These are phyloP conservation scores for Phytophthora citrophthora DNA, from an alignment of 352 stramenopile genomes.

Conservation along the genomic window DNA sequence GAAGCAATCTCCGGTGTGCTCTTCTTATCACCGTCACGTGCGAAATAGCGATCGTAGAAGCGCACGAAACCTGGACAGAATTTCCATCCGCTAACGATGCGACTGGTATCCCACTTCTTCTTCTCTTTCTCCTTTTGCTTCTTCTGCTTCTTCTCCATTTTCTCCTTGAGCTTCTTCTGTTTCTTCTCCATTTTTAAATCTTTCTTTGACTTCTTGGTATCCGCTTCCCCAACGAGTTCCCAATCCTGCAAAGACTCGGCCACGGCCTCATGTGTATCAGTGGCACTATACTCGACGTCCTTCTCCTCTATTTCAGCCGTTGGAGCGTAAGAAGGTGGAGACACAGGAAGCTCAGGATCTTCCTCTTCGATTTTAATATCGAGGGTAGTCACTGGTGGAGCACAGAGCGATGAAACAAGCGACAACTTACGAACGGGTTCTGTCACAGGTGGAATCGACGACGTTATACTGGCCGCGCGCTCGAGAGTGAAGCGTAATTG, in stretches of 20 bases:
- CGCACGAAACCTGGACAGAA: constrained; percentile 75
- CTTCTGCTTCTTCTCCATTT: constrained; percentile 41
- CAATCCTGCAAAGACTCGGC: constrained; percentile 34
- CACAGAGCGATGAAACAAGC: constrained; percentile 43
- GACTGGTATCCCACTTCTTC: constrained; percentile 41
- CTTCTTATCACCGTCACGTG: constrained; percentile 28
- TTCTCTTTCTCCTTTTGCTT: constrained; percentile 34
- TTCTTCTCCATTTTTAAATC: constrained; percentile 33
- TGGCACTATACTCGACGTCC: constrained; percentile 15
- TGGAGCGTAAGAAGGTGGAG: constrained; percentile 14
- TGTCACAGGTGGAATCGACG: constrained; percentile 14
- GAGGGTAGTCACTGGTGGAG: constrained; percentile 13
- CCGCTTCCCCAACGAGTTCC: constrained; percentile 28
- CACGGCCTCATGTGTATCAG: constrained; percentile 4
- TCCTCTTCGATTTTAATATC: constrained; percentile 29
- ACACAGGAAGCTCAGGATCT: constrained; percentile 36
- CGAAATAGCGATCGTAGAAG: constrained; percentile 74
- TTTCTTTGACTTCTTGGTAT: constrained; percentile 29
- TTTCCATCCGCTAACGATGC: constrained; percentile 51
- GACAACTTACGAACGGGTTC: constrained; percentile 31
- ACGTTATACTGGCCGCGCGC: constrained; percentile 31
- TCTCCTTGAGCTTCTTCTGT: constrained; percentile 34
- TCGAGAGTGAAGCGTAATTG: constrained; percentile 61
- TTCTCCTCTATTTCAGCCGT: constrained; percentile 22
- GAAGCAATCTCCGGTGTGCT: constrained; percentile 26